These are phyloP conservation scores for Candida ulmi DNA, from an alignment of 805 yeast genomes.

Conservation along the genomic window DNA sequence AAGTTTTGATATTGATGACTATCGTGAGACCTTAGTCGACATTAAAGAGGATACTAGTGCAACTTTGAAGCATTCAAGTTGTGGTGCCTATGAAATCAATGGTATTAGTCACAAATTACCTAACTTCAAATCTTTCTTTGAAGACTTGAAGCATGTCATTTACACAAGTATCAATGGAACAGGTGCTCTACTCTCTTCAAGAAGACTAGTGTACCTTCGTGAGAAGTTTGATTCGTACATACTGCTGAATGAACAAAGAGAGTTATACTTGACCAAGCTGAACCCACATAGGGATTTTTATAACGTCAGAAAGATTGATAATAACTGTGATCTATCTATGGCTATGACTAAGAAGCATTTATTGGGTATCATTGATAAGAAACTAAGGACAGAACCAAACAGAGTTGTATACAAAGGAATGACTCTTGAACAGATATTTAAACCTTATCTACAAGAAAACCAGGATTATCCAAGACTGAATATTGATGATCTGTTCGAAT, in stretches of 20 bases:
- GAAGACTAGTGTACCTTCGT: slow-evolving; percentile 25
- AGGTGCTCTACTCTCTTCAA: slow-evolving; percentile 15
- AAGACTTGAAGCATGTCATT: slow-evolving; percentile 25
- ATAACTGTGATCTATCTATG: slow-evolving; percentile 96
- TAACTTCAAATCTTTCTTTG: slow-evolving; percentile 23
- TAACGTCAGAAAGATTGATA: slow-evolving; percentile 42
- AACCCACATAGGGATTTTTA: slow-evolving; percentile 39
- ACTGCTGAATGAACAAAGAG: slow-evolving; percentile 28
- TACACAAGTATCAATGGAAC: slow-evolving; percentile 10
- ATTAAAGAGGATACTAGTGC: background rate
- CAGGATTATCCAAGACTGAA: slow-evolving; percentile 22
- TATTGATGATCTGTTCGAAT: slow-evolving; percentile 25
- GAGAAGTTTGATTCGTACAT: slow-evolving; percentile 32
- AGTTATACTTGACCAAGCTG: slow-evolving; percentile 28
- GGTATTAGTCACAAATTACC: slow-evolving; percentile 20
- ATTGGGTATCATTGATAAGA: slow-evolving; percentile 32
- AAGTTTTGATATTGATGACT: slow-evolving; percentile 27
- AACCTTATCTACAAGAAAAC: slow-evolving; percentile 24
- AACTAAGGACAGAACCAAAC: slow-evolving; percentile 29
- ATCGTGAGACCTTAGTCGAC: slow-evolving; percentile 9
- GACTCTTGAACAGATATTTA: slow-evolving; percentile 21
- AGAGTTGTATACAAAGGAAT: slow-evolving; percentile 26
- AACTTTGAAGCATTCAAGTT: background rate
- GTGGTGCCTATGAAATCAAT: slow-evolving; percentile 22
- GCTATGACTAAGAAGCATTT: slow-evolving; percentile 95